These are phyloP conservation scores for Aspergillus ostianus DNA, from an alignment of 495 filamentous ascomycete genomes.

Conservation along the genomic window DNA sequence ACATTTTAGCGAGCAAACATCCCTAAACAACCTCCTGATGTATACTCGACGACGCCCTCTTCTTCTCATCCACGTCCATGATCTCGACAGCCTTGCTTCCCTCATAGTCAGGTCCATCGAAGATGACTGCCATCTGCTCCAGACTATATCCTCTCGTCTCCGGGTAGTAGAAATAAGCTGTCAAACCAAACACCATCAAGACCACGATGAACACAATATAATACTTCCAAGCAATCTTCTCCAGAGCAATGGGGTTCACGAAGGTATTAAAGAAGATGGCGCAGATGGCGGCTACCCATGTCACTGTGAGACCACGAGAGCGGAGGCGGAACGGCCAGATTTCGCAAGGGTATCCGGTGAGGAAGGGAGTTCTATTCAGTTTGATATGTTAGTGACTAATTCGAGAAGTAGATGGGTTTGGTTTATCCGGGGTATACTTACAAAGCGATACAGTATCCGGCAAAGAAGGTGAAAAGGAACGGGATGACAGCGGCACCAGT, in stretches of 20 bases:
- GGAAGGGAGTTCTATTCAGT: constrained; percentile 47
- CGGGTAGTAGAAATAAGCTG: constrained; percentile 62
- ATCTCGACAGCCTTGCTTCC: neutral
- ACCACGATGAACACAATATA: constrained; percentile 59
- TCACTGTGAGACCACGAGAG: constrained; percentile 63
- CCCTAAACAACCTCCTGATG: no score
- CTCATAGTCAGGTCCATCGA: constrained; percentile 6
- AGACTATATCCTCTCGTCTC: constrained; percentile 64
- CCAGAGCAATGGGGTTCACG: constrained; percentile 59
- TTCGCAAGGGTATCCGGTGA: constrained; percentile 63
- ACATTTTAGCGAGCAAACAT: no score
- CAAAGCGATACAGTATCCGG: constrained; percentile 58
- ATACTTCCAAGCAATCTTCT: constrained; percentile 55
- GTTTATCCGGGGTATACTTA: constrained; percentile 18
- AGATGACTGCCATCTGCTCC: constrained; percentile 56
- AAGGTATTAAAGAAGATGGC: constrained; percentile 53
- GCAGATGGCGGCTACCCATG: constrained; percentile 55
- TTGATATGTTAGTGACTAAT: neutral
- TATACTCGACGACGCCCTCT: no score
- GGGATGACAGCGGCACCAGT: constrained; percentile 55
- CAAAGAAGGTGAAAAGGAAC: constrained; percentile 58
- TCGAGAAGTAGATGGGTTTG: no score
- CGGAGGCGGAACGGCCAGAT: constrained; percentile 64
- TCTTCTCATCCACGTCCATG: no score
- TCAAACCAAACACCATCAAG: constrained; percentile 49